Base-by-base conservation (phyloP, 208 protist genomes). In the Trypanosoma boissoni region DNA sequence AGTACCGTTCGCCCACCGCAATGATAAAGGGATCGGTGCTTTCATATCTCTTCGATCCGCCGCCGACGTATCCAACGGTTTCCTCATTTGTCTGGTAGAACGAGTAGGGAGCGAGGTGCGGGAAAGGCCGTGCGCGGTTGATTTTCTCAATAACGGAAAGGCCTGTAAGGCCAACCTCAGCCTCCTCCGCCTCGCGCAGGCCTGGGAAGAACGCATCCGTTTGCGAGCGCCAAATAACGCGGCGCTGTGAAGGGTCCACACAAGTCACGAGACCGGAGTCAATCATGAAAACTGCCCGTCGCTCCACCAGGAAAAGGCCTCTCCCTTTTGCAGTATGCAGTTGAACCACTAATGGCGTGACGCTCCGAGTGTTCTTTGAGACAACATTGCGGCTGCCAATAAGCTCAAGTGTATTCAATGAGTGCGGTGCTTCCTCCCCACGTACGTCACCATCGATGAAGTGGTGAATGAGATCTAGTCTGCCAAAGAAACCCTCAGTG, bases 221-320 rank as follows among this genome's bases (percentile, higher is more conserved):
- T 41, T 88, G 80, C 41, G 81, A 60, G 45, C 88, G 82, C 88
- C 88, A 95, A 18, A 86, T 57, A 26, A 95, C 81, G 18, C 88
- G 83, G 23, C 72, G 68, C 12, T 76, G 71, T n/a, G 74, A 80
- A 1, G 84, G 79, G 67, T 92, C 83, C 14, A 92, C 61, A 46
- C 80, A 92, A 3, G 88, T 95, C 42, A 92, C 66, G 8, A 95
- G 77, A 18, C 88, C 88, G 10, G 75, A 80, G 64, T 95, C 78
- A 39, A 91, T 83, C 74, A 92, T 81, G 51, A 92, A 95, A 6
- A 91, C 72, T 14, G 83, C 83, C 42, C 75, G 71, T n/a, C 85
- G 78, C 59, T 95, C 83, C 20, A 95, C 75, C 48, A 80, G 71
- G 44, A 80, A 65, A 41, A 92, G n/a, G 9, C 74, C 80, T 21